Base-by-base conservation (phyloP, 345 rosid species). In the Murraya paniculata region DNA sequence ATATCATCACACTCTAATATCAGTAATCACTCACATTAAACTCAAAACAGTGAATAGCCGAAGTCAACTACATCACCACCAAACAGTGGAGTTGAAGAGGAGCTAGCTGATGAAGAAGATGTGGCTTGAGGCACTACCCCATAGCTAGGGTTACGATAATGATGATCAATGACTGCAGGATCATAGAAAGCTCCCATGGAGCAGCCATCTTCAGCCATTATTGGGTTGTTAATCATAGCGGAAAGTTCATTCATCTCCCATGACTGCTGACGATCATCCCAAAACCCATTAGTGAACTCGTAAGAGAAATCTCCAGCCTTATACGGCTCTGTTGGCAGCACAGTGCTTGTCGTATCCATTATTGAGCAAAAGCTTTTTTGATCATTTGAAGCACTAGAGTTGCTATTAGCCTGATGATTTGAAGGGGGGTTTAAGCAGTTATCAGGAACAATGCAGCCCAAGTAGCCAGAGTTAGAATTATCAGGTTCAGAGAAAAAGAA, bases 391-490 rank as follows among this genome's bases (percentile, higher is more conserved):
- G 64, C 24, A 74, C 75, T 35, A 16, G 84, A 79, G 55, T 74
- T 74, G 18, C 19, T 38, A 27, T 57, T 72, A 6, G 74, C 31
- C 53, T 41, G 39, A 28, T 28, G 25, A 48, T 11, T 74, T 71
- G 91, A 77, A 71, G 97, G 87, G 48, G 97, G 99, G 78, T 90
- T 92, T 74, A 95, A 83, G 89, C 99, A 95, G 84, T 83, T 91
- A 67, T 90, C 91, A 35, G 99, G 99, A 68, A 95, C 99, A 83
- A 95, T 90, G 89, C 97, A 92, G 80, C 90, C 91, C 88, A 95
- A 83, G 88, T 93, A 93, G 61, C 99, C 99, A 0, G 99, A 95
- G 87, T 93, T 94, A 58, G 81, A 77, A 36, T 85, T 74, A 48
- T 80, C 76, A 10, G 45, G 21, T 53, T 53, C 57, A 53, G 85